A percentile compares a stretch with the other conserved stretches of the same genome.
These are phyloP conservation scores for Maudiozyma bulderi DNA, from an alignment of 805 yeast genomes.

Conservation along the genomic window DNA sequence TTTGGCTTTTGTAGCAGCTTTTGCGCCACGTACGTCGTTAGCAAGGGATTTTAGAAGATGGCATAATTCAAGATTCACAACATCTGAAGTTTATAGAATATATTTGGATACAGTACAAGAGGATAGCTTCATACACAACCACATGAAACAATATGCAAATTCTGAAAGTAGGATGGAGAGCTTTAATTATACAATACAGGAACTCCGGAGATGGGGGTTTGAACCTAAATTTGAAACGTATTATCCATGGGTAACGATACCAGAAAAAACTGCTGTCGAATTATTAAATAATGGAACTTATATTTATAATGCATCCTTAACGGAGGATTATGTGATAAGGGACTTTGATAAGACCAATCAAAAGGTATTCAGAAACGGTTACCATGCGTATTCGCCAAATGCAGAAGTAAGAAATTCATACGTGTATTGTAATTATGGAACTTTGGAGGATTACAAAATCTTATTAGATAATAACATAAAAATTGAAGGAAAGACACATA, in stretches of 20 bases:
- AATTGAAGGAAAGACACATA: conserved; percentile 47
- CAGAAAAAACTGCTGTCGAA: conserved; percentile 36
- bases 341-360: conserved; percentile 33
- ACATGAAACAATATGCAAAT: conserved; percentile 12
- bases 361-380: conserved; percentile 34
- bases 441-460: conserved; percentile 40
- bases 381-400: conserved; percentile 55
- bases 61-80: conserved; percentile 56
- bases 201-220: conserved; percentile 44
- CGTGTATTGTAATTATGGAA: conserved; percentile 55
- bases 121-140: conserved; percentile 28
- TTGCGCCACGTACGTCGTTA: conserved; percentile 76
- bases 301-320: conserved; percentile 39
- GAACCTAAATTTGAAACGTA: conserved; percentile 43
- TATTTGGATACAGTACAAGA: conserved; percentile 36
- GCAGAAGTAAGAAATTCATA: conserved; percentile 50
- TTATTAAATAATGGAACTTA: conserved; percentile 27
- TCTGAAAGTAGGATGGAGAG: conserved; percentile 38
- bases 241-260: conserved; percentile 47
- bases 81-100: conserved; percentile 58
- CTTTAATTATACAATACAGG: conserved; percentile 41
- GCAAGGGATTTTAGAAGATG: conserved; percentile 71
- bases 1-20: conserved; percentile 52
- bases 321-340: conserved; percentile 36
- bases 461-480: conserved; percentile 35